These are phyloP conservation scores for Pancytospora philotis DNA, from an alignment of 371 early-diverging fungal species.

Conservation along the genomic window DNA sequence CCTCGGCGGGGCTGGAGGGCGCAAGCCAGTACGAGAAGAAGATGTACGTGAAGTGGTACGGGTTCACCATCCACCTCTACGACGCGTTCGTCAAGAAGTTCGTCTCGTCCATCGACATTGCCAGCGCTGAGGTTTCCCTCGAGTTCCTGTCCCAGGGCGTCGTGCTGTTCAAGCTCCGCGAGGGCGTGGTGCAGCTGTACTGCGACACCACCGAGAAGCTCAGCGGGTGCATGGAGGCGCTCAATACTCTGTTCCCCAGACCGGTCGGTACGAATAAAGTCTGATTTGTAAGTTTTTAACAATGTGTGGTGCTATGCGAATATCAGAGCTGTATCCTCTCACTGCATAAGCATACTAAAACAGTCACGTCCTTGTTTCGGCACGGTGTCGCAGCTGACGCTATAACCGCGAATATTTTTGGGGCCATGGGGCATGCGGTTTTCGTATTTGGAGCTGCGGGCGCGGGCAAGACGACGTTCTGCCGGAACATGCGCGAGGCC, in stretches of 20 bases:
- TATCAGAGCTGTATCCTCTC: too few species aligned
- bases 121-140: constrained; percentile 9
- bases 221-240: constrained; percentile 1
- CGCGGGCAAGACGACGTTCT: constrained; percentile 86
- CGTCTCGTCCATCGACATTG: constrained; percentile 28
- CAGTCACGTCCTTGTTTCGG: too few species aligned
- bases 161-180: background rate
- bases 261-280: too few species aligned
- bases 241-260: background rate
- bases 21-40: constrained; percentile 24
- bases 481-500: constrained; percentile 78
- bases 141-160: background rate
- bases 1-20: background rate
- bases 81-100: constrained; percentile 40
- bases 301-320: too few species aligned
- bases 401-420: too few species aligned
- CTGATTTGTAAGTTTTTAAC: too few species aligned
- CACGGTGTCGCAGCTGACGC: too few species aligned
- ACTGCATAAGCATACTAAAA: too few species aligned
- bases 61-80: constrained; percentile 43
- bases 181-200: background rate
- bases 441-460: constrained; percentile 89
- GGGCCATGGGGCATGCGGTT: constrained; percentile 47
- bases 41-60: constrained; percentile 50
- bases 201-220: constrained; percentile 6